Evolutionary conservation across 2,329 filamentous ascomycete species (phyloP).

Genomic region (Aspergillus intermedius): DNA sequence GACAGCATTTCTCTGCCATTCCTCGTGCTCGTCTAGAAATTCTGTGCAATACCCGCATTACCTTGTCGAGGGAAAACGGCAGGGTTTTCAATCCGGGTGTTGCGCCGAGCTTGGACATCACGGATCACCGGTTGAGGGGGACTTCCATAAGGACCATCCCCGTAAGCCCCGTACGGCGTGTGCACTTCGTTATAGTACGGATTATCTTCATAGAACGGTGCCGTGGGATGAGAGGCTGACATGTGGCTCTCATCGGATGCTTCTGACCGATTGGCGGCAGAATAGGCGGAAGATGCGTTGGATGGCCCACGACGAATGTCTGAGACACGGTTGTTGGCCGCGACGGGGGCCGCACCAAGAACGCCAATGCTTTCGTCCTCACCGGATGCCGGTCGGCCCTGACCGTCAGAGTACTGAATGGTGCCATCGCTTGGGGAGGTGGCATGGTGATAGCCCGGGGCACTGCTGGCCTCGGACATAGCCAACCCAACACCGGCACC

Average conservation of each 20-base stretch:
- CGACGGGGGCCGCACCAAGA: conserved; percentile 62
- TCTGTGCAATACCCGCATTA: conserved; percentile 91
- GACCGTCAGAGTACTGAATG: conserved; percentile 56
- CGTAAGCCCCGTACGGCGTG: conserved; percentile 47
- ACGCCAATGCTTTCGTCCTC: conserved; percentile 79
- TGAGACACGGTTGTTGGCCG: conserved; percentile 56
- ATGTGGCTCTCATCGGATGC: conserved; percentile 51
- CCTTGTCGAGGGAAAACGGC: conserved; percentile 82
- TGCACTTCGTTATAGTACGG: conserved; percentile 48
- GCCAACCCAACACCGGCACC: conserved; percentile 53
- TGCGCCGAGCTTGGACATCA: conserved; percentile 84
- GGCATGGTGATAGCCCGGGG: conserved; percentile 46
- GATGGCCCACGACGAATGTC: conserved; percentile 85
- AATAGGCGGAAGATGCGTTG: conserved; percentile 95
- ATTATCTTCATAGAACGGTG: conserved; percentile 50
- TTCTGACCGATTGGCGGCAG: conserved; percentile 68
- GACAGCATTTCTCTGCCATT: too few relatives aligned
- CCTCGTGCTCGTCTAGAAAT: conserved; percentile 59
- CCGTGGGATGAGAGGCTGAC: conserved; percentile 38
- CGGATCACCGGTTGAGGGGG: conserved; percentile 77
- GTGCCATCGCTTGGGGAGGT: conserved; percentile 60
- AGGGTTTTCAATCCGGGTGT: conserved; percentile 89
- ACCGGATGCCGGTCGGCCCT: conserved; percentile 53
- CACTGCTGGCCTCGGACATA: conserved; percentile 65
- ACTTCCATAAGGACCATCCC: conserved; percentile 48